These are phyloP conservation scores for Cladosporium austrohemisphaericum DNA, from an alignment of 2,329 filamentous ascomycete species.

Conservation along the genomic window DNA sequence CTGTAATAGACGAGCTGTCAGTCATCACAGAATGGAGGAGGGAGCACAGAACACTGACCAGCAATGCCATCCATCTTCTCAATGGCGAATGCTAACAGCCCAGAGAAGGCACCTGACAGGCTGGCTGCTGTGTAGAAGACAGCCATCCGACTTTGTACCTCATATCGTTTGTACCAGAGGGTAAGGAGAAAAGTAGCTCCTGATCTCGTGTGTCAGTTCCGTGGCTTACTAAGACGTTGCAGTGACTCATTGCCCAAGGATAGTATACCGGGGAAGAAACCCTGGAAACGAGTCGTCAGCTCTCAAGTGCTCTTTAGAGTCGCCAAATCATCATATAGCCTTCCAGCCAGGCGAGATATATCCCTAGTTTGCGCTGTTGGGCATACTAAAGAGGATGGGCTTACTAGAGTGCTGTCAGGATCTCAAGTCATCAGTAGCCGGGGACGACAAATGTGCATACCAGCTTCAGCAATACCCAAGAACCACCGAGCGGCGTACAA, in stretches of 20 bases:
- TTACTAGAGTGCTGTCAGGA: too few relatives aligned
- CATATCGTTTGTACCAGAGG: conserved; percentile 44
- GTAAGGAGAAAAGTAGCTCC: conserved; percentile 32
- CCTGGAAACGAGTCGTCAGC: not conserved
- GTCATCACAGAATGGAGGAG: too few relatives aligned
- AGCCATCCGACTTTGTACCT: conserved; percentile 44
- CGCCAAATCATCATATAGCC: too few relatives aligned
- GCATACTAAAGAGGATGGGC: not conserved
- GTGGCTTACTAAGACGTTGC: too few relatives aligned
- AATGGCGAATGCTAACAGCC: conserved; percentile 46
- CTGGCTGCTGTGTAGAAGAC: conserved; percentile 36
- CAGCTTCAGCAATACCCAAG: conserved; percentile 21
- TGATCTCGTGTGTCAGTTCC: conserved; percentile 14
- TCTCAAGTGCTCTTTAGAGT: too few relatives aligned
- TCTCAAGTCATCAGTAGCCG: too few relatives aligned
- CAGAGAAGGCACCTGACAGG: conserved; percentile 51
- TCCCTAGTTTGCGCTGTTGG: too few relatives aligned
- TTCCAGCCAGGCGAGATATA: too few relatives aligned
- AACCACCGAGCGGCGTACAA: conserved; percentile 16
- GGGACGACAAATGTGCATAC: conserved; percentile 10
- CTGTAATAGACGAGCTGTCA: not conserved
- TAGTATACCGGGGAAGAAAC: conserved; percentile 20
- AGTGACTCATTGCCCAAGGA: conserved; percentile 45
- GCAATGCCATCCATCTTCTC: conserved; percentile 33
- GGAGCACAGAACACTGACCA: not conserved